Base-by-base conservation (phyloP, 495 filamentous ascomycete genomes). In the Polyplosphaeria fusca region DNA sequence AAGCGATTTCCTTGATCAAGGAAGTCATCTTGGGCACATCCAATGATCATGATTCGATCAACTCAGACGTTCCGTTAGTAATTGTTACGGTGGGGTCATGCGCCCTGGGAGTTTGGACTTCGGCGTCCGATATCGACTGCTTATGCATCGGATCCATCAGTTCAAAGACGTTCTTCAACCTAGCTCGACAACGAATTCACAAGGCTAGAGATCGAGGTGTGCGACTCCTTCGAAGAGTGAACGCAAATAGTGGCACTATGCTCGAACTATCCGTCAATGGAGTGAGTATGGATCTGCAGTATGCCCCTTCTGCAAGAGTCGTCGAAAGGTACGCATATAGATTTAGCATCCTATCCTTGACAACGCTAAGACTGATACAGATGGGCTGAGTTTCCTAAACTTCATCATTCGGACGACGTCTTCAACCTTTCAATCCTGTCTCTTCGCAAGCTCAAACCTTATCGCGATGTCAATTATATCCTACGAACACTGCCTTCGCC, bases 1-100 rank as follows among this genome's bases (percentile, higher is more conserved):
- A 55, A 22, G 78, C 76, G 5, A 55, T 82, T 3, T 58, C 59
- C 9, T 58, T 81, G 1, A 61, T 83, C 13, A 70, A 74, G 41
- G 49, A 62, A 4, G 66, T 79, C 1, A 42, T 82, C 1, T 28
- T 52, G 1, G 59, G 52, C 14, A 42, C 57, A 14, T n/a, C 50
- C 1, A 27, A 47, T 18, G 51, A 46, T 5, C 27, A 61, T 43
- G 22, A 52, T 38, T 19, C 68, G 42, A 49, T 14, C 19, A 25
- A 18, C 7, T 65, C 59, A 55, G 42, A 69, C 1, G 61, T 75
- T 19, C 51, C 71, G 2, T 70, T 82, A 23, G 65, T 81, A 13
- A 45, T 84, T 7, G 68, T 74, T 12, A 77, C 81, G 2, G 78
- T 83, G n/a, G 82, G 82, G 0, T 82, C 80, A 22, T 83, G 82